Evolutionary conservation across 345 rosid genomes (phyloP), one percentile per base, ranked within the genome.

Genomic region (Toxicodendron radicans): DNA sequence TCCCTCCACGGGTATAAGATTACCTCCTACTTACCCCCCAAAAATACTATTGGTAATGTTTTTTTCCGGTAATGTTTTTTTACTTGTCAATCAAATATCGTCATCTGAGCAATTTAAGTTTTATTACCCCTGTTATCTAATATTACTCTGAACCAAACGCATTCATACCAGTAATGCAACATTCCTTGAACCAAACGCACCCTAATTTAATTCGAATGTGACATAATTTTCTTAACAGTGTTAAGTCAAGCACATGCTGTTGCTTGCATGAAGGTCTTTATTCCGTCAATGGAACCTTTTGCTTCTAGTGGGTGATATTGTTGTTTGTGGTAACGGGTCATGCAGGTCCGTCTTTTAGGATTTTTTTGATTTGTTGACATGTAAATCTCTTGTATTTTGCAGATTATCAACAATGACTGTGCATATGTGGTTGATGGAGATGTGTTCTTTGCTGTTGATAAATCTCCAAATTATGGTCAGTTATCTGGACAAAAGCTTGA

Each of bases 361-460:
- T 41, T n/a, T 72, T 72, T 49, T n/a, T 20, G 27, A 32, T 30
- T 48, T 59, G 10, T 56, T 43, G 32, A n/a, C 20, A 41, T 51
- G 13, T 48, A 60, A 70, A 38, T 52, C 24, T 56, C 45, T 61
- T 75, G 51, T 23, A 56, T 79, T 74, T 16, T 84, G 83, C 89
- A 93, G 99, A 93, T 91, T 59, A 90, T 95, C 52, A 74, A 88
- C 62, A 93, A 93, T 21, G 96, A 72, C 68, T 88, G 71, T 77
- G 99, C 89, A 23, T 95, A 90, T 71, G 83, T 52, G 10, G 94
- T 87, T 65, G 95, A 83, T 17, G 96, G 96, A 9, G 96, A 92
- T 79, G 97, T 92, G 75, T 92, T 86, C 84, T 95, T 91, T 70
- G 63, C 95, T 11, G 92, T 92, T 17, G 94, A 92, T 10, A 87